Evolutionary conservation across 768 basidiomycete species (phyloP).

Genomic region (Rickenella mellea): DNA sequence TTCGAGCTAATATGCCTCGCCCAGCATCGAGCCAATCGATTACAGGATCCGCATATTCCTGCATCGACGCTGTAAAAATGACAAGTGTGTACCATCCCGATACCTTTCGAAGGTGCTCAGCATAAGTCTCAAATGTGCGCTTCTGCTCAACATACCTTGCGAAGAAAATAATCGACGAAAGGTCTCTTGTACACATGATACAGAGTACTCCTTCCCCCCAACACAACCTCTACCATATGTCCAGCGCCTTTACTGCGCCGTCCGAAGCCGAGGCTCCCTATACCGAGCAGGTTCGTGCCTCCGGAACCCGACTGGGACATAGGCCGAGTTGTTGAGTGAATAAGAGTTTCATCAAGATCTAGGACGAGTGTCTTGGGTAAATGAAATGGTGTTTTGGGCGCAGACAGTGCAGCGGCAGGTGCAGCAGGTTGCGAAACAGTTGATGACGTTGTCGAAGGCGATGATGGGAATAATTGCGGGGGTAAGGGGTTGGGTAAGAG

Average conservation of each 20-base stretch:
- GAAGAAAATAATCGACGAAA: conserved; percentile 90
- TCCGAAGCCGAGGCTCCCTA: conserved; percentile 38
- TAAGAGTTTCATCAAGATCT: conserved; percentile 96
- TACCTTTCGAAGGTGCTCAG: conserved; percentile 45
- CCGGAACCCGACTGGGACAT: conserved; percentile 32
- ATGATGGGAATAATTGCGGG: conserved; percentile 1
- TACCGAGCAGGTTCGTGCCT: conserved; percentile 46
- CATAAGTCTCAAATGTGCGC: not conserved
- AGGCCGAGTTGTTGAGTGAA: conserved; percentile 90
- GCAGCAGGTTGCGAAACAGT: conserved; percentile 10
- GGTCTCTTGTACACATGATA: conserved; percentile 99
- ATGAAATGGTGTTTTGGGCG: conserved; percentile 57
- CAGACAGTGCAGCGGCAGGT: conserved; percentile 8
- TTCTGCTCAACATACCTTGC: conserved; percentile 48
- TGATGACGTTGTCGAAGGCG: not conserved
- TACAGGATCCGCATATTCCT: conserved; percentile 98
- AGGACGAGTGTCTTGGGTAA: conserved; percentile 91
- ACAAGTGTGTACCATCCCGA: conserved; percentile 98
- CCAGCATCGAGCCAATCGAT: conserved; percentile 99
- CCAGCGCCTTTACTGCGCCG: conserved; percentile 59
- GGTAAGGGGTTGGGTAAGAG: too few relatives aligned
- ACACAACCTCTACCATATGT: conserved; percentile 87
- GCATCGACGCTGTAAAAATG: conserved; percentile 98
- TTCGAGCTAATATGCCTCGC: conserved; percentile 78
- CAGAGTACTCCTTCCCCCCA: conserved; percentile 79